Evolutionary conservation across 2,329 filamentous ascomycete species (phyloP), one percentile per base, ranked within the genome.

Genomic region (Paecilomyces sp.): DNA sequence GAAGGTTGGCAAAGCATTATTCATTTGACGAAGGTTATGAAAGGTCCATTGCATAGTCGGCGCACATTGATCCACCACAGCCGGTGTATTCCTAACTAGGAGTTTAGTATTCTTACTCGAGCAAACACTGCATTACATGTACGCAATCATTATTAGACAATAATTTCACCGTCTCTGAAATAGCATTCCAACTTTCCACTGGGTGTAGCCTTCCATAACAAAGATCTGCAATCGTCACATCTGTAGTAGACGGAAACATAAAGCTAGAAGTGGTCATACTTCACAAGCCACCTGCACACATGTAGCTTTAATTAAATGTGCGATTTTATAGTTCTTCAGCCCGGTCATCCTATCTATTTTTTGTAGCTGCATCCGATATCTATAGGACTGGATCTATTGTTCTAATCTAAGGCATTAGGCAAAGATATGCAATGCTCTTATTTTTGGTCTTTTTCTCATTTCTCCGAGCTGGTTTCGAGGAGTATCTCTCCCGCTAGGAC

Each of bases 1-100:
- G 13, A 61, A 63, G 34, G 53, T 74, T 34, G 68, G 68, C 13
- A 67, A 65, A 57, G 66, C 65, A 36, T 52, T 74, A 24, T 61
- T 69, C 28, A 58, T 61, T 56, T 72, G 65, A 67, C 47, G 55
- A 53, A 57, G 47, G 55, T 33, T 13, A 13, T 50, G 51, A 53
- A 15, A 25, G 25, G 50, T 47, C 8, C 41, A 18, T 15, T 41
- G 36, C 36, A 41, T n/a, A n/a, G 36, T 41, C 31, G 31, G 31
- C 31, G 31, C 31, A 33, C 31, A 47, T n/a, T 47, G 41, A 15
- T 22, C 6, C 31, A 33, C 8, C 8, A 33, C 31, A 18, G 41
- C 41, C 2, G 2, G 41, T 9, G 8, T 47, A 47, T 18, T 18
- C n/a, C 18, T 18, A 47, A 47, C n/a, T 22, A 8, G 3, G 15